phyloP scores from a whole-genome alignment of 805 yeast species.

The Candida multigemmis region DNA sequence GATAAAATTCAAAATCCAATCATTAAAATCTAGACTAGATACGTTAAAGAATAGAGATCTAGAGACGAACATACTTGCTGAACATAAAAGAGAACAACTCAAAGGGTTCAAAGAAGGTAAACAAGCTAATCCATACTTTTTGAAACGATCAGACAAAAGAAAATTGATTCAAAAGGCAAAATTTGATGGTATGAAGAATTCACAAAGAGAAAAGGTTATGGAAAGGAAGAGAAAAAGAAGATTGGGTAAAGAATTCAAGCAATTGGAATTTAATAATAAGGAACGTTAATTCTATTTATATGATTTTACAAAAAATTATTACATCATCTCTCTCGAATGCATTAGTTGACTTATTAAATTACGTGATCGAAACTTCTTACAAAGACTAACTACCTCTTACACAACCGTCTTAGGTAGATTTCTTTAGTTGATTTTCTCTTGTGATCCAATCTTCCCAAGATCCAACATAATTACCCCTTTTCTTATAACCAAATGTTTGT shows the following conservation, averaged over 20 bases:
- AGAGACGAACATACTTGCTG: constrained; percentile 55
- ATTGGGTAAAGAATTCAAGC: constrained; percentile 70
- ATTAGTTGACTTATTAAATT: neutral
- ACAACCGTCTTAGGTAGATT: neutral
- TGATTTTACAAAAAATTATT: neutral
- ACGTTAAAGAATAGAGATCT: constrained; percentile 66
- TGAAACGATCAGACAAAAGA: constrained; percentile 63
- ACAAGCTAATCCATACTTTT: constrained; percentile 43
- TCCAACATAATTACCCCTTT: constrained; percentile 81
- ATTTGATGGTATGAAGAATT: constrained; percentile 62
- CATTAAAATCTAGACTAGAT: constrained; percentile 59
- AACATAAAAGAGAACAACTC: constrained; percentile 44
- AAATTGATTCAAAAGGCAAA: constrained; percentile 71
- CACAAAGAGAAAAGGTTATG: constrained; percentile 72
- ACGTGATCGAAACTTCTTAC: neutral
- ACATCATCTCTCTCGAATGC: neutral
- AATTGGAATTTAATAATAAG: constrained; percentile 25
- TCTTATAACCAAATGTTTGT: constrained; percentile 74
- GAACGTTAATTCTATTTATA: neutral
- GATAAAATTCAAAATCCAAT: constrained; percentile 48
- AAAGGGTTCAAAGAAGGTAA: constrained; percentile 39
- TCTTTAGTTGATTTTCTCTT: constrained; percentile 16
- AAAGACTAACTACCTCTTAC: neutral
- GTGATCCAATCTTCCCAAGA: constrained; percentile 79
- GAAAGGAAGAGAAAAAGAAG: constrained; percentile 83